Evolutionary conservation across 2,329 filamentous ascomycete genomes (phyloP).

Genomic region (Biscogniauxia mediterranea): DNA sequence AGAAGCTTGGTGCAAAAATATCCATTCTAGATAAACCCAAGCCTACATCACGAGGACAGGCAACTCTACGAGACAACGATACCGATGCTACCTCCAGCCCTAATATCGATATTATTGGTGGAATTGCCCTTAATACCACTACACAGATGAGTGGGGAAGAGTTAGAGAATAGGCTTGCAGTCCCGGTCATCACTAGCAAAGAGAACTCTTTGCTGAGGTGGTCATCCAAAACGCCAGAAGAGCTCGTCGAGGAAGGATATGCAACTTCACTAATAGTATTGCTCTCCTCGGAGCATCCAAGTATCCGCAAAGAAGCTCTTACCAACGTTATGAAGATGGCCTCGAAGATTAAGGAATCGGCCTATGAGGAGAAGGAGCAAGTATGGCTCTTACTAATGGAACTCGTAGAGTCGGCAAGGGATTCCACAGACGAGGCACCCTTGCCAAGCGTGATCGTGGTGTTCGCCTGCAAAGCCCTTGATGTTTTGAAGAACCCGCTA

Average conservation of each 20-base stretch:
- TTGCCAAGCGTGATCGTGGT: constrained; percentile 73
- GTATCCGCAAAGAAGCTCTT: constrained; percentile 76
- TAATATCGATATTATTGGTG: not conserved
- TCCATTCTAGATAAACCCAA: constrained; percentile 19
- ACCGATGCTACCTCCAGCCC: not conserved
- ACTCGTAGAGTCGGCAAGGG: constrained; percentile 69
- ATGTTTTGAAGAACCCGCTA: constrained; percentile 71
- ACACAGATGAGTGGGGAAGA: constrained; percentile 38
- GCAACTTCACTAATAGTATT: constrained; percentile 69
- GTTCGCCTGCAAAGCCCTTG: constrained; percentile 69
- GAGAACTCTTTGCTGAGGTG: constrained; percentile 61
- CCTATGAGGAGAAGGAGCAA: constrained; percentile 73
- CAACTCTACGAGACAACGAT: not conserved
- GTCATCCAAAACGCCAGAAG: constrained; percentile 73
- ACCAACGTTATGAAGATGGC: constrained; percentile 66
- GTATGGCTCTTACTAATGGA: constrained; percentile 79
- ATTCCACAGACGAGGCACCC: constrained; percentile 51
- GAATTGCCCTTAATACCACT: constrained; percentile 8
- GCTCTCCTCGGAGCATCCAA: constrained; percentile 70
- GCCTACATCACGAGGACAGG: not conserved
- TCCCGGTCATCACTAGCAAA: constrained; percentile 44
- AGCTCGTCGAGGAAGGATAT: constrained; percentile 76
- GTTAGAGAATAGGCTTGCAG: constrained; percentile 52
- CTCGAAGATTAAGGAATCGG: constrained; percentile 62
- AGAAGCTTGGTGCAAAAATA: constrained; percentile 35